Percentiles rank a stretch among this genome's conserved stretches.
phyloP scores from a whole-genome alignment of 1,139 yeast genomes.

The Debaryomyces subglobosus region DNA sequence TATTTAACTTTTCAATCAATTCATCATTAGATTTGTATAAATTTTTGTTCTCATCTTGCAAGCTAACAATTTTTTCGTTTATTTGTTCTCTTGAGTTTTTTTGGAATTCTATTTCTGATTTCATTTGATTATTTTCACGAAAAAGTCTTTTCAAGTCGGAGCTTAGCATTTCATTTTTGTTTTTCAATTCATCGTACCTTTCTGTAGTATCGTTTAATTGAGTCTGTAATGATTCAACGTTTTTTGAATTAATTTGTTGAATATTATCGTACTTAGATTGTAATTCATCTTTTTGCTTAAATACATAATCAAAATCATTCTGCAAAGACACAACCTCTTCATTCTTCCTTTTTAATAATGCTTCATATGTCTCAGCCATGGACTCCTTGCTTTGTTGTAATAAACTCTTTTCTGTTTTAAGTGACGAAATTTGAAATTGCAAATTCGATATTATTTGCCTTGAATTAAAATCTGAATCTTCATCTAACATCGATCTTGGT shows the following conservation, averaged over 20 bases:
- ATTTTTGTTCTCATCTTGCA: slow-evolving; percentile 24
- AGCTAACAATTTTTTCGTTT: slow-evolving; percentile 23
- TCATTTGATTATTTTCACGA: slow-evolving; percentile 33
- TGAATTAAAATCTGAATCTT: slow-evolving; percentile 18
- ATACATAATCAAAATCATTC: slow-evolving; percentile 58
- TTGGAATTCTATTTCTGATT: slow-evolving; percentile 35
- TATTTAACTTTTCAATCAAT: slow-evolving; percentile 47
- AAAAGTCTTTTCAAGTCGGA: slow-evolving; percentile 26
- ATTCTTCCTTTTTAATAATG: slow-evolving; percentile 33
- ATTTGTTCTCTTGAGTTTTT: slow-evolving; percentile 33
- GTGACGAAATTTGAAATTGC: slow-evolving; percentile 32
- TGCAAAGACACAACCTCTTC: slow-evolving; percentile 42
- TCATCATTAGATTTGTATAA: slow-evolving; percentile 45
- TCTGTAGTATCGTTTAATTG: slow-evolving; percentile 22
- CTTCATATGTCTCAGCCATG: slow-evolving; percentile 31
- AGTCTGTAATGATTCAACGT: slow-evolving; percentile 40
- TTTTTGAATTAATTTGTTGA: slow-evolving; percentile 45
- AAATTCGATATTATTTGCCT: slow-evolving; percentile 24
- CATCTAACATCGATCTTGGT: slow-evolving; percentile 27
- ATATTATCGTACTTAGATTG: slow-evolving; percentile 55
- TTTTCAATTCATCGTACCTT: slow-evolving; percentile 20
- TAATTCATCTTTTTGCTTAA: slow-evolving; percentile 57
- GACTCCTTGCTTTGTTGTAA: slow-evolving; percentile 37
- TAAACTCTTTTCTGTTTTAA: slow-evolving; percentile 37
- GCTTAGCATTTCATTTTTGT: slow-evolving; percentile 24